These are phyloP conservation scores for Letharia columbiana DNA, from an alignment of 495 filamentous ascomycete genomes.

Conservation along the genomic window DNA sequence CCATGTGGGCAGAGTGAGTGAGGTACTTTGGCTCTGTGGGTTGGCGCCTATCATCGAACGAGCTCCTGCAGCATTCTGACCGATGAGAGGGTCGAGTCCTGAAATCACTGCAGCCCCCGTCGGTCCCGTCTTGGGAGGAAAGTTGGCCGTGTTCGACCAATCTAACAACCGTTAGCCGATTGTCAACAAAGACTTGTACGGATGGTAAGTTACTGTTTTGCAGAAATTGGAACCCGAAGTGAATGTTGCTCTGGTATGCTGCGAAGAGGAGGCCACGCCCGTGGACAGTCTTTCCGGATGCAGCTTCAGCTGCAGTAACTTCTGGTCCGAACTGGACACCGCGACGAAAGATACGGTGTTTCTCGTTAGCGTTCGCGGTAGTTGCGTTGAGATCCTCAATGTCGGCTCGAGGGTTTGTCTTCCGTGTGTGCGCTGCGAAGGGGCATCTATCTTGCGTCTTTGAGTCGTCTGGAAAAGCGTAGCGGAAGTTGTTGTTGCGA, in stretches of 20 bases:
- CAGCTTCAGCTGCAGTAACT: conserved; percentile 25
- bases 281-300: conserved; percentile 16
- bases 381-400: conserved; percentile 18
- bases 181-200: background rate
- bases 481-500: conserved; percentile 27
- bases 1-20: conserved; percentile 24
- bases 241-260: conserved; percentile 36
- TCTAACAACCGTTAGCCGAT: conserved; percentile 9
- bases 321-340: conserved; percentile 38
- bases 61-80: conserved; percentile 17
- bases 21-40: conserved; percentile 22
- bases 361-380: background rate
- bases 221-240: conserved; percentile 34
- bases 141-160: conserved; percentile 25
- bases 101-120: background rate
- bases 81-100: conserved; percentile 36
- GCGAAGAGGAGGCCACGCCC: conserved; percentile 37
- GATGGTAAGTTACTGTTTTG: conserved; percentile 26
- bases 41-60: conserved; percentile 20
- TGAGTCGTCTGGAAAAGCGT: conserved; percentile 24
- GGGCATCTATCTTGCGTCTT: conserved; percentile 31
- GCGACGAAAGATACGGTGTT: conserved; percentile 33
- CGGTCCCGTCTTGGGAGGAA: conserved; percentile 17
- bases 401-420: conserved; percentile 35
- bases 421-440: conserved; percentile 37